These are phyloP conservation scores for Fusarium circinatum DNA, from an alignment of 2,329 filamentous ascomycete species.

Conservation along the genomic window DNA sequence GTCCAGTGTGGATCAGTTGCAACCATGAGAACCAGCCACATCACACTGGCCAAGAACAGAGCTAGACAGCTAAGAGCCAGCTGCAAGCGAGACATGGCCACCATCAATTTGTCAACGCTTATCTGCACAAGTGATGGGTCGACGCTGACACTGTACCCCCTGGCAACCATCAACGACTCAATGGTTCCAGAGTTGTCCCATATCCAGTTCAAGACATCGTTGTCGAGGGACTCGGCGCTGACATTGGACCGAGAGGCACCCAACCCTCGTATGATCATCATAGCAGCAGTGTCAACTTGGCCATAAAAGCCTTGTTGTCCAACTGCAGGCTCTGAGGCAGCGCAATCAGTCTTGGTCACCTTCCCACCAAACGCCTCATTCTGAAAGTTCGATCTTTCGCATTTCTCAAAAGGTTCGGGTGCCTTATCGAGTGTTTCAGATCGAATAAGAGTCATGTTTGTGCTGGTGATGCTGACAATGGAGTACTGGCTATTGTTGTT, in stretches of 20 bases:
- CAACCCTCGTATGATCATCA: constrained; percentile 13
- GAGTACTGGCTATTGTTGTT: background rate
- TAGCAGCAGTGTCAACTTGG: constrained; percentile 30
- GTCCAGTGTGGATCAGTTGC: constrained; percentile 28
- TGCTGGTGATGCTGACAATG: constrained; percentile 5
- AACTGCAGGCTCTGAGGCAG: background rate
- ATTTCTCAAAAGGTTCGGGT: constrained; percentile 4
- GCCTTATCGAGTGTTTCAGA: constrained; percentile 9
- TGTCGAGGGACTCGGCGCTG: constrained; percentile 21
- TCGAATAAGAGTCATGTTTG: constrained; percentile 31
- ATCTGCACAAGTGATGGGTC: constrained; percentile 22
- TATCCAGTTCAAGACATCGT: constrained; percentile 6
- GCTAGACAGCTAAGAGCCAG: constrained; percentile 14
- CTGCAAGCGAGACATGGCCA: constrained; percentile 27
- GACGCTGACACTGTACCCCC: constrained; percentile 20
- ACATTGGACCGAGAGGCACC: constrained; percentile 20
- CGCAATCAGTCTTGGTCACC: constrained; percentile 14
- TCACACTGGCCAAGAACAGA: background rate
- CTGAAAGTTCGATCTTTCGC: constrained; percentile 12
- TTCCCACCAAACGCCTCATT: constrained; percentile 32
- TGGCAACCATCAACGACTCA: background rate
- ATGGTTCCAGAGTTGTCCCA: background rate
- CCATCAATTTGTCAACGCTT: constrained; percentile 23
- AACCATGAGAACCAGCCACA: constrained; percentile 19
- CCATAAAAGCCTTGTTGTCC: constrained; percentile 8